phyloP scores from a whole-genome alignment of 352 stramenopile species.

The Blastocystis sp. region DNA sequence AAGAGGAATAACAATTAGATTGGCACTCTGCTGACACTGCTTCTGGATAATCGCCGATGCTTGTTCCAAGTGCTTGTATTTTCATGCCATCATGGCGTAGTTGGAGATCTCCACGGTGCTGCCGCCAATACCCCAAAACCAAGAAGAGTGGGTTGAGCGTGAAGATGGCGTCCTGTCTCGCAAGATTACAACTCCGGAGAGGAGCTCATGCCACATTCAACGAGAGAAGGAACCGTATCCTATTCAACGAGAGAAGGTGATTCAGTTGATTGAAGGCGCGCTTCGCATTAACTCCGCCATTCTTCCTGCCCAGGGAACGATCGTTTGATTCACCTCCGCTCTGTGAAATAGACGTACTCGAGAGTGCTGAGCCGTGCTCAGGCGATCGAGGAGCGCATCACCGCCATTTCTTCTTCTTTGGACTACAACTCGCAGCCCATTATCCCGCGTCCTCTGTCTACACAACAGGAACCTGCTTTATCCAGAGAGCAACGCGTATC shows the following conservation, averaged over 20 bases:
- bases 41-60: slow-evolving; percentile 49
- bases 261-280: not conserved
- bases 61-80: not conserved
- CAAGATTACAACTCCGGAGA: too few relatives aligned
- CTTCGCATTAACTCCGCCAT: not conserved
- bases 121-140: not conserved
- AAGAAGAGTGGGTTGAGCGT: not conserved
- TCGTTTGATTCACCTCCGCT: not conserved
- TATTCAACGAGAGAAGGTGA: not conserved
- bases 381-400: not conserved
- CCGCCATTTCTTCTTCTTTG: not conserved
- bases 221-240: too few relatives aligned
- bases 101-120: not conserved
- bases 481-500: too few relatives aligned
- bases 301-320: not conserved
- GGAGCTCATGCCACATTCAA: too few relatives aligned
- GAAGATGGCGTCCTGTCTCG: not conserved
- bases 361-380: not conserved
- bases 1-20: not conserved
- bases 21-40: slow-evolving; percentile 20
- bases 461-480: too few relatives aligned
- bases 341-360: not conserved
- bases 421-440: not conserved
- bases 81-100: not conserved
- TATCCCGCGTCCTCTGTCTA: not conserved